Evolutionary conservation across 169 alveolate genomes (phyloP).

Genomic region (Theileria luwenshuni): DNA sequence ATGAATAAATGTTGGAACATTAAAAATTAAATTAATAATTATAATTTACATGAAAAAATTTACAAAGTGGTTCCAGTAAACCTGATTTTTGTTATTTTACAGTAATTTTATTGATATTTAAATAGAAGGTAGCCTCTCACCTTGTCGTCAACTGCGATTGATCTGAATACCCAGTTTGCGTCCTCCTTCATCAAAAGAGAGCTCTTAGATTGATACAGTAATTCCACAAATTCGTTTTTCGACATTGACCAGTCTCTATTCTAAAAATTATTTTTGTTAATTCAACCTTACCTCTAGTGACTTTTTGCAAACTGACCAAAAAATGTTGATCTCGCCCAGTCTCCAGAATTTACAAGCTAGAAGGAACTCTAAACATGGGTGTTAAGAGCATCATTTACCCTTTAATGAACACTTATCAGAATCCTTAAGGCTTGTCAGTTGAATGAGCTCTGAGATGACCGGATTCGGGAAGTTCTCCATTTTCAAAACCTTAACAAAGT

Average conservation of each 20-base stretch:
- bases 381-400: not conserved
- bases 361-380: not conserved
- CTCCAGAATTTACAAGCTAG: slow-evolving; percentile 48
- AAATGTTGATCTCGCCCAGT: slow-evolving; percentile 34
- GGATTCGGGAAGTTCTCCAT: slow-evolving; percentile 31
- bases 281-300: not conserved
- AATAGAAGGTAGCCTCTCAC: slow-evolving; percentile 1
- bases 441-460: slow-evolving; percentile 27
- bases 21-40: not conserved
- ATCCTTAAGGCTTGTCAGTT: slow-evolving; percentile 9
- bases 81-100: slow-evolving; percentile 6
- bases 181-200: slow-evolving; percentile 49
- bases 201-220: slow-evolving; percentile 27
- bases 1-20: not conserved
- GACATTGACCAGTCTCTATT: slow-evolving; percentile 23
- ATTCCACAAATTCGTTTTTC: slow-evolving; percentile 19
- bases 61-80: slow-evolving; percentile 50
- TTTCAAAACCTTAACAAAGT: slow-evolving; percentile 19
- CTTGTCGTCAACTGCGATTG: slow-evolving; percentile 39
- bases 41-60: slow-evolving; percentile 8
- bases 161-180: slow-evolving; percentile 28
- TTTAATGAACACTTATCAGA: slow-evolving; percentile 12
- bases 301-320: slow-evolving; percentile 42
- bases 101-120: no score
- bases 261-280: not conserved